phyloP scores from a whole-genome alignment of 139 green algal species.

The Desmodesmus armatus region DNA sequence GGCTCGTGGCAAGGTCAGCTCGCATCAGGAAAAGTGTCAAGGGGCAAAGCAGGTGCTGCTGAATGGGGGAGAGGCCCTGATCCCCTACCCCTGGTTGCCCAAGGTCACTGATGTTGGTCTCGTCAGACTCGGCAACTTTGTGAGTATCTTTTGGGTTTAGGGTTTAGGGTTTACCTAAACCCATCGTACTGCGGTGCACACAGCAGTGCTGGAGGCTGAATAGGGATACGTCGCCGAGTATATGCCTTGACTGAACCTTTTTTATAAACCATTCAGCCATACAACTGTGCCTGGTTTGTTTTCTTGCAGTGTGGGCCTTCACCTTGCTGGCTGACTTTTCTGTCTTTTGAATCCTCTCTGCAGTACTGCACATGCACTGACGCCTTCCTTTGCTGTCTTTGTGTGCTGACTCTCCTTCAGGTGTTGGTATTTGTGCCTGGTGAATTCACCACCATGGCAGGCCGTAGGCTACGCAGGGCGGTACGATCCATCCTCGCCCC shows the following conservation, averaged over 20 bases:
- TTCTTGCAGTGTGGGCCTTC: background rate
- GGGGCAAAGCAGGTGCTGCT: slow-evolving; percentile 89
- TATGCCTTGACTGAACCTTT: too few species aligned
- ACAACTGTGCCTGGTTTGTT: background rate
- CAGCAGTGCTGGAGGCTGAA: too few species aligned
- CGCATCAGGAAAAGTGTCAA: slow-evolving; percentile 80
- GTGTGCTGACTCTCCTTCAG: slow-evolving; percentile 10
- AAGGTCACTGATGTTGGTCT: slow-evolving; percentile 47
- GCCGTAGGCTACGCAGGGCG: slow-evolving; percentile 70
- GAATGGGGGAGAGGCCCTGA: slow-evolving; percentile 78
- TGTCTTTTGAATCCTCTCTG: background rate
- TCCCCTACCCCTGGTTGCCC: slow-evolving; percentile 81
- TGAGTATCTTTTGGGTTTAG: background rate
- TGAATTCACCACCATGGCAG: slow-evolving; percentile 90
- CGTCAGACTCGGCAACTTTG: slow-evolving; percentile 48
- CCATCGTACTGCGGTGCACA: too few species aligned
- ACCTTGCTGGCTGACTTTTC: background rate
- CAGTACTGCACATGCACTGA: too few species aligned
- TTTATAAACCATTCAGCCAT: background rate
- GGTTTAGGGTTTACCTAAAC: too few species aligned
- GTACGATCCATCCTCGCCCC: slow-evolving; percentile 55
- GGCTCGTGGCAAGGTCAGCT: slow-evolving; percentile 38
- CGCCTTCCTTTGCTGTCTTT: background rate
- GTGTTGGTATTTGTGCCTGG: slow-evolving; percentile 75
- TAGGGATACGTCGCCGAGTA: background rate